Base-by-base conservation (phyloP, 768 basidiomycete species). In the Ephemerocybe angulata region DNA sequence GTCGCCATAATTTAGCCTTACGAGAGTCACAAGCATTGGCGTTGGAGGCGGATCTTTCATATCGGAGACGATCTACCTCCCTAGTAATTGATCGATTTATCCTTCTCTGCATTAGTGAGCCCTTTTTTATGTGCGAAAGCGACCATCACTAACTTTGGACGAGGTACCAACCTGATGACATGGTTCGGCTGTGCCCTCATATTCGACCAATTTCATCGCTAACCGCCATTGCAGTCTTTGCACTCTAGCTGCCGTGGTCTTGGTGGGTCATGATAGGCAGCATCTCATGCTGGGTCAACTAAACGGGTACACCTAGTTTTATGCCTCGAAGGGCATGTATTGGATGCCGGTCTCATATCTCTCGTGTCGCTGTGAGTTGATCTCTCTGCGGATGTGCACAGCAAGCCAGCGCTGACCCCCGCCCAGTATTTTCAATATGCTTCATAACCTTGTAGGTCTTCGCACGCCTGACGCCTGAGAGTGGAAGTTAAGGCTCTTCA, bases 21-120 rank as follows among this genome's bases (percentile, higher is more conserved):
- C 28, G 2, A 7, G 13, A 48, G 21, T 48, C 46, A 28, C 11
- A 28, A 28, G 28, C 19, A 12, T 15, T 48, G 2, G 11, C 11
- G 10, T 10, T 24, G 21, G 28, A 19, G 3, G 40, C 7, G 7
- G 15, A 19, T n/a, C 4, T 15, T 28, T 17, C 4, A 17, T 24
- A 17, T 30, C 19, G 25, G 24, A 31, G 4, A 1, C 15, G 44
- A 22, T 7, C 13, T n/a, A 15, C 10, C 22, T 19, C 29, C 31
- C 31, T 21, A 12, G 30, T 54, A 15, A 21, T 49, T 22, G 53
- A 54, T 28, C 44, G 35, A 28, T 13, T 54, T 3, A 54, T 54
- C 29, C n/a, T 54, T 5, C 25, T 48, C 13, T 54, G 53, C 35
- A 48, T 54, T 25, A 49, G 53, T 54, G 27, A 48, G 53, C 30